Evolutionary conservation across 2,329 filamentous ascomycete species (phyloP).

Genomic region (Tolypocladium pustulatum): DNA sequence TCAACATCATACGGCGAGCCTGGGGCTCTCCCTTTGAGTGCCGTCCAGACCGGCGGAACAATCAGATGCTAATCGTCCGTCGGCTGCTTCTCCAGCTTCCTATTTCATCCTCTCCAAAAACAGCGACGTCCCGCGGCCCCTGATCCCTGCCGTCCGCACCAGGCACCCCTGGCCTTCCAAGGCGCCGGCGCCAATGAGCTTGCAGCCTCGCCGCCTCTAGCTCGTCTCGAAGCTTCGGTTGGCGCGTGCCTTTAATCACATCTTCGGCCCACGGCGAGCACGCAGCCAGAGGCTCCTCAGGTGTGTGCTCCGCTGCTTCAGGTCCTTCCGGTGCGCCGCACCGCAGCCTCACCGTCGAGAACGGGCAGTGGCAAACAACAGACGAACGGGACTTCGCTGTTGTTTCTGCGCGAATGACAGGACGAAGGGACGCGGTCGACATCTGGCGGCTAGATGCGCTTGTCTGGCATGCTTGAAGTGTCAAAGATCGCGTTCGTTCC

Average conservation of each 20-base stretch:
- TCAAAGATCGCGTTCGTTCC: not conserved
- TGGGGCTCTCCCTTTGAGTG: not conserved
- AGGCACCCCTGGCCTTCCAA: not conserved
- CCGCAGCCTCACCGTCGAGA: not conserved
- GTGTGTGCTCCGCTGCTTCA: not conserved
- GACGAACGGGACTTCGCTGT: not conserved
- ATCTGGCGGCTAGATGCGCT: not conserved
- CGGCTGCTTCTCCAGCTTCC: not conserved
- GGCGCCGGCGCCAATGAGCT: conserved; percentile 10
- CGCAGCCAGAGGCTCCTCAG: not conserved
- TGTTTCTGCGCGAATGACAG: not conserved
- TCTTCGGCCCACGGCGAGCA: not conserved
- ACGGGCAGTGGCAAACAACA: not conserved
- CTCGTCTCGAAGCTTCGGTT: conserved; percentile 14
- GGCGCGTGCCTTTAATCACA: conserved; percentile 16
- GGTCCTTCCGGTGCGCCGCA: not conserved
- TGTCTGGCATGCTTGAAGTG: not conserved
- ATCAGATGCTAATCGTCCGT: not conserved
- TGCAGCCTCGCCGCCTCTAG: conserved; percentile 9
- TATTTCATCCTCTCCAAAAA: not conserved
- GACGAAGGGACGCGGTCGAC: not conserved
- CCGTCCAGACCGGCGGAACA: not conserved
- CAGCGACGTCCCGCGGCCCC: not conserved
- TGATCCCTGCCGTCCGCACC: not conserved
- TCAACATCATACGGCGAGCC: not conserved